A percentile compares a stretch with the other conserved stretches of the same genome.
phyloP scores from a whole-genome alignment of 2,329 filamentous ascomycete genomes.

The Fusarium nelsonii region DNA sequence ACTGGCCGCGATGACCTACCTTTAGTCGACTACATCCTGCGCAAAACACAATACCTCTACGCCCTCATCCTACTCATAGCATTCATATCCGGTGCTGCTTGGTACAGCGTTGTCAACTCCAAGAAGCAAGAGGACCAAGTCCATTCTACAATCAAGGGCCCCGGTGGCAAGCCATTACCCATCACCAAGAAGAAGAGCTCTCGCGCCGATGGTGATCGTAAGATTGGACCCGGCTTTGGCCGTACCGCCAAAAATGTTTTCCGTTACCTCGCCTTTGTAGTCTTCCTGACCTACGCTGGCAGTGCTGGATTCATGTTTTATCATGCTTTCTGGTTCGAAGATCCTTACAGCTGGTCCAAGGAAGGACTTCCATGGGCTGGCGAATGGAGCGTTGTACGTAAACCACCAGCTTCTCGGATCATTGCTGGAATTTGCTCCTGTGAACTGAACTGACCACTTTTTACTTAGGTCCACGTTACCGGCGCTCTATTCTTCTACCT shows the following conservation, averaged over 20 bases:
- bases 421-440: conserved; percentile 5
- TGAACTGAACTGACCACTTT: conserved; percentile 39
- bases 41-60: conserved; percentile 64
- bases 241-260: conserved; percentile 78
- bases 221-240: conserved; percentile 68
- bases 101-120: conserved; percentile 66
- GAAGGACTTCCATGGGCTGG: conserved; percentile 77
- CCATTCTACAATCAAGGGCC: conserved; percentile 72
- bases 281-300: conserved; percentile 80
- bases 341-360: conserved; percentile 55
- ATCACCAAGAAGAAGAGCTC: conserved; percentile 67
- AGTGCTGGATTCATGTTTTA: conserved; percentile 79
- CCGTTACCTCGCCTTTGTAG: conserved; percentile 76
- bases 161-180: conserved; percentile 90
- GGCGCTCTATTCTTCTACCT: conserved; percentile 89
- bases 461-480: conserved; percentile 80
- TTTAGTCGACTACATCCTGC: conserved; percentile 59
- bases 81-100: conserved; percentile 64
- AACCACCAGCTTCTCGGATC: conserved; percentile 12
- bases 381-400: conserved; percentile 78
- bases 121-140: conserved; percentile 62
- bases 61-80: conserved; percentile 64
- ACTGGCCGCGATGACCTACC: conserved; percentile 42
- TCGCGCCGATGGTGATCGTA: conserved; percentile 61
- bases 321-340: conserved; percentile 72